Base-by-base conservation (phyloP, 1,284 basidiomycete genomes). In the Tilletia indica region DNA sequence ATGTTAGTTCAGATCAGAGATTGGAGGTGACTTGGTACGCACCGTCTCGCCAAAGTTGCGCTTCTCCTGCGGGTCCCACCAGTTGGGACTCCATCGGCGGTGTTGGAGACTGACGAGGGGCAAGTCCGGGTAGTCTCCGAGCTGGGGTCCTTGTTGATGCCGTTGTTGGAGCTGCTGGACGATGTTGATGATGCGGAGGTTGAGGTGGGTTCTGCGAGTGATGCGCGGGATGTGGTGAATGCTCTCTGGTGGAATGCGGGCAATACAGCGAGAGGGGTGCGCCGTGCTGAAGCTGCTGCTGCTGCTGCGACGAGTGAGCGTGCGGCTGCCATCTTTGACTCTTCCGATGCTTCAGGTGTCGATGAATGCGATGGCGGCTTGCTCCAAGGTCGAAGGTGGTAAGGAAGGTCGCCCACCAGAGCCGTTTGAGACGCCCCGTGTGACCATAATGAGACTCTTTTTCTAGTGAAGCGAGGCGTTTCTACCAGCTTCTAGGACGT, bases 21-120 rank as follows among this genome's bases (percentile, higher is more conserved):
- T 66, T 14, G 67, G 25, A 39, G 68, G 42, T 49, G 48, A n/a
- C 12, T 34, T 31, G 58, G 31, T 31, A 71, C 80, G 71, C 72
- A 82, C 81, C 14, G 78, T 80, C 70, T 83, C 82, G 61, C 80
- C 82, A 75, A 77, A 83, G 76, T 83, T 82, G 4, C 76, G 71
- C 74, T 83, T 82, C 73, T 83, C 82, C 73, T 83, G 82, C 63
- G 76, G 70, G 71, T 83, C 81, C 80, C 80, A 83, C 80, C 80
- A 83, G 61, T 78, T 78, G 69, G 76, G 80, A 67, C 76, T 77
- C 73, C 78, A 79, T 51, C 76, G 77, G 68, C 82, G 77, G 47
- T 72, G 74, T 72, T 83, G 82, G 48, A 72, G 71, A 73, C 74
- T 80, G 71, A 76, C 58, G 58, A 67, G 69, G 1, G 79, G 77